Evolutionary conservation across 257 asterid species (phyloP), one percentile per base, ranked within the genome.

Genomic region (Solanum acaule): DNA sequence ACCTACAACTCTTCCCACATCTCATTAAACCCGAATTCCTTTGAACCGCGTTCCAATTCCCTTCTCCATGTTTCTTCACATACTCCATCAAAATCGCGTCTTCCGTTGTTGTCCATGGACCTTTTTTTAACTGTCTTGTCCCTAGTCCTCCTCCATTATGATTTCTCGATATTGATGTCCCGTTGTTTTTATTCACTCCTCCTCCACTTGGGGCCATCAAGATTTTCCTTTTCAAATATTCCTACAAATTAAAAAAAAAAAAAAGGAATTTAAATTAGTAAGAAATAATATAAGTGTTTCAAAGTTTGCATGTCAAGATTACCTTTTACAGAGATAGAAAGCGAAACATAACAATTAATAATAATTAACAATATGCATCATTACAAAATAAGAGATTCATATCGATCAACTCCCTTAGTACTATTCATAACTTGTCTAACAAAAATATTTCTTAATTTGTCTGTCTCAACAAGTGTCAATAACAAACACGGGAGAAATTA

Each of bases 1-100:
- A 84, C 88, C 93, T 87, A 16, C 93, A 91, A 44, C 93, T 91
- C 40, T 91, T 91, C 15, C 96, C 98, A 22, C 96, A 94, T 86
- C 98, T 88, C 94, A 92, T 77, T 84, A 95, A 87, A 14, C 96
- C 96, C 0, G 98, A 93, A 77, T 94, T 93, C 73, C 93, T 89
- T 46, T 93, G 97, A 3, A 95, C 97, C 0, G 98, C 95, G 33
- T 95, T 95, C 98, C 97, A 95, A 71, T 94, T 95, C 6, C 97
- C 97, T 68, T 94, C 97, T 9, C 97, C 97, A 13, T 95, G 93
- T 14, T 90, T 92, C 82, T 88, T 92, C 10, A 95, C 98, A 76
- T 95, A 93, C 67, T 95, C 97, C 22, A 89, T 88, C 68, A 95
- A 88, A 31, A 94, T 83, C 71, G 89, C 88, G 35, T 95, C 98